Base-by-base conservation (phyloP, 768 basidiomycete species). In the Podaxis sp. region DNA sequence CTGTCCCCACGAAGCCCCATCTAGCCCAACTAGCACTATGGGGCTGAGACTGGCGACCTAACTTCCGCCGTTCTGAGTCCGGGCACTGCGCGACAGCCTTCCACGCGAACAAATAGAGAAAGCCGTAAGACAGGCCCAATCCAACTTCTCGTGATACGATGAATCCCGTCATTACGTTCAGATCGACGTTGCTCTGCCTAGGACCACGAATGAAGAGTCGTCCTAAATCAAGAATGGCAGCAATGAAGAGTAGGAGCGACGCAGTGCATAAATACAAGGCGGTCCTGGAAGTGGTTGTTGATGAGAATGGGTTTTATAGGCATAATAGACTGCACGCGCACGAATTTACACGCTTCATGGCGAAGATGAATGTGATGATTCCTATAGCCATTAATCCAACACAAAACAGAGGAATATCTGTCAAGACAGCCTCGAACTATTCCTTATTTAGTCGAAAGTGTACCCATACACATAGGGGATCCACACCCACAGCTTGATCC, bases 101-200 rank as follows among this genome's bases (percentile, higher is more conserved):
- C 90, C 90, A 92, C 63, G 85, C 85, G 67, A 85, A 90, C 14
- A 91, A 67, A 66, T 84, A 84, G 38, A 86, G 79, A 46, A 83
- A 73, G 4, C 85, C 85, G 46, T 81, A 68, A 9, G 88, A 82
- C 21, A 89, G 64, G 10, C 84, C 76, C 61, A 86, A 76, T 52
- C 80, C 73, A 28, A 86, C 73, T 68, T 91, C 90, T 38, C 89
- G 83, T 4, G 81, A 71, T 55, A 75, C 77, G 35, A 82, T 71
- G 38, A 85, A 74, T 13, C 73, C 77, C 6, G 68, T 62, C 42
- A 77, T 70, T 25, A 74, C 61, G 28, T 64, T 66, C 9, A 72
- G 62, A 14, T 64, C 66, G 4, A 63, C 57, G 40, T 68, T 70
- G 50, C 64, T 55, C 38, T 69, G 65, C 23, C 62, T 63, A n/a